Percentiles rank a stretch among this genome's conserved stretches.
These are phyloP conservation scores for Flagelloscypha sp. DNA, from an alignment of 768 basidiomycete species.

Conservation along the genomic window DNA sequence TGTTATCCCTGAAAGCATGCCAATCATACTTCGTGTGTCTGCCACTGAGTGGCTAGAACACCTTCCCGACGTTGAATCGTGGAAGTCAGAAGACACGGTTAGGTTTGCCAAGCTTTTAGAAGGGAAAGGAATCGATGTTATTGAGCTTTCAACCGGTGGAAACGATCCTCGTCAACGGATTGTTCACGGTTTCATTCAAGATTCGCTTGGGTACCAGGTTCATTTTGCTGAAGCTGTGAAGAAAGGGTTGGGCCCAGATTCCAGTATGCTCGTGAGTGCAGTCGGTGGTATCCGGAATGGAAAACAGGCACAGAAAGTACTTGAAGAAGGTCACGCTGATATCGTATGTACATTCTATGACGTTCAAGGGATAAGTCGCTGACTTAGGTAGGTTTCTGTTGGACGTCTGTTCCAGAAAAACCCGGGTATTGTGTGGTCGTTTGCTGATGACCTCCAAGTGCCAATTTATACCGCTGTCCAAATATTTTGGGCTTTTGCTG, in stretches of 20 bases:
- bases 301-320: constrained; percentile 33
- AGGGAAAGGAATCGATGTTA: constrained; percentile 62
- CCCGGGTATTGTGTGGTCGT: constrained; percentile 42
- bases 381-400: too few relatives aligned
- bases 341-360: too few relatives aligned
- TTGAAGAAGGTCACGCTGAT: constrained; percentile 37
- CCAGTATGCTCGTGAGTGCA: constrained; percentile 22
- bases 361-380: too few relatives aligned
- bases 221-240: constrained; percentile 39
- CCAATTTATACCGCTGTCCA: constrained; percentile 39
- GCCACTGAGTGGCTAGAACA: constrained; percentile 71
- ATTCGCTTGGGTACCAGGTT: too few relatives aligned
- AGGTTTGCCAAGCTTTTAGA: constrained; percentile 49
- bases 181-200: too few relatives aligned
- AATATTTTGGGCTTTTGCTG: constrained; percentile 46
- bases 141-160: constrained; percentile 68
- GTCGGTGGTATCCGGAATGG: constrained; percentile 25
- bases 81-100: constrained; percentile 64
- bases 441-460: constrained; percentile 50
- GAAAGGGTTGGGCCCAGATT: constrained; percentile 41
- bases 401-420: constrained; percentile 55
- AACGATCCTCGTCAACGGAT: constrained; percentile 37
- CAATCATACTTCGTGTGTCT: constrained; percentile 52
- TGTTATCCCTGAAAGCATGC: constrained; percentile 33
- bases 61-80: constrained; percentile 50